Evolutionary conservation across 352 stramenopile species (phyloP), one percentile per base, ranked within the genome.

Genomic region (Vaucheria bursata): DNA sequence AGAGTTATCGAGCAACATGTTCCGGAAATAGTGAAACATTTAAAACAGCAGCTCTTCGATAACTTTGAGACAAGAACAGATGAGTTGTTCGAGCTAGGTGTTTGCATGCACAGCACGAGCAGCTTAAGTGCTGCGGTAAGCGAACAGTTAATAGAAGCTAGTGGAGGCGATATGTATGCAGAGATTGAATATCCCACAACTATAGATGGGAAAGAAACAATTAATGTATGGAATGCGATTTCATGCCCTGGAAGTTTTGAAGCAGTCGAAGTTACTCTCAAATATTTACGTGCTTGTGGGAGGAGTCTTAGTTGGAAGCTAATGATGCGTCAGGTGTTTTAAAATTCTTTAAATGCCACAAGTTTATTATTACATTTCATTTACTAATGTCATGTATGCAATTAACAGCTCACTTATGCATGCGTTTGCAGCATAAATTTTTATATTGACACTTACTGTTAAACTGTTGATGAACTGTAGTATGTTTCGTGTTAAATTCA

Each of bases 301-400:
- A 31, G 53, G 53, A 2, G 2, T 31, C 53, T 68, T 2, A 34
- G 31, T 31, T 68, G 53, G 53, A 68, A 68, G 53, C 31, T 2
- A 2, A 34, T 34, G 53, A 68, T 68, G 53, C 53, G 53, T 34
- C 31, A 68, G 53, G 53, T 68, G 53, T 37, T 31, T 59, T 59
- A 25, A 18, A 18, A 25, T 59, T 18, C 25, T 59, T 12, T 59
- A 25, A 18, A 25, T 59, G 45, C 25, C 12, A 25, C 45, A 18
- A 59, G 12, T 25, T 18, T 25, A 18, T 59, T 18, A 59, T 18
- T 59, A 25, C 25, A 18, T 59, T 59, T 59, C 25, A 25, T 59
- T 25, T 59, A 59, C 12, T 18, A 59, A 59, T 25, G 45, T 59
- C 45, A 25, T 59, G 12, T 59, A 12, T 59, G 25, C 45, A 25